Conservation (phyloP, 140 eudicot species). For the Senecio squalidus region DNA sequence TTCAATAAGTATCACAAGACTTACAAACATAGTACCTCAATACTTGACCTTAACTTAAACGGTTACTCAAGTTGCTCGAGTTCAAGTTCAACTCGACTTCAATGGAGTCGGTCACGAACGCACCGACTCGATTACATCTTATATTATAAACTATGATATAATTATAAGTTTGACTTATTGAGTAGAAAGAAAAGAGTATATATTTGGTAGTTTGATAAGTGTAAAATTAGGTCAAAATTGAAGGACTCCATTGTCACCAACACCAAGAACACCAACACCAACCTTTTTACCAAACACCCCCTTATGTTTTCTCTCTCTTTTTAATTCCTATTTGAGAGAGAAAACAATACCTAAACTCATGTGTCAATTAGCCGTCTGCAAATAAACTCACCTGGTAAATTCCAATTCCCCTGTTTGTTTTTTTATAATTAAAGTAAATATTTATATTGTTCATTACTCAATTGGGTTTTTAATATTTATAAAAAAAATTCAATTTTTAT, state of each 20-base stretch:
- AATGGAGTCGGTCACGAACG: too few species aligned
- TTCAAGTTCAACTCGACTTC: too few species aligned
- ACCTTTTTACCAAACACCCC: slow-evolving; percentile 19
- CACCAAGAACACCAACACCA: slow-evolving; percentile 19
- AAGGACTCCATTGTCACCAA: slow-evolving; percentile 23
- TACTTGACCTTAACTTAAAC: too few species aligned
- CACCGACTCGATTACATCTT: too few species aligned
- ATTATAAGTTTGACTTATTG: too few species aligned
- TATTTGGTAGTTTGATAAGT: background rate
- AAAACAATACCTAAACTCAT: slow-evolving; percentile 9
- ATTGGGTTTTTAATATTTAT: background rate
- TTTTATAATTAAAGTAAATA: background rate
- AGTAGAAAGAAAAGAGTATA: too few species aligned
- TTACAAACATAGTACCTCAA: too few species aligned
- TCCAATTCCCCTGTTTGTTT: background rate
- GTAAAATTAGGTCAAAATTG: slow-evolving; percentile 23
- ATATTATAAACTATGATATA: too few species aligned
- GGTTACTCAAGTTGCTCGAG: too few species aligned
- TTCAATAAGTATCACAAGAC: too few species aligned
- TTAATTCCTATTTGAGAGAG: slow-evolving; percentile 16
- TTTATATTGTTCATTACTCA: background rate
- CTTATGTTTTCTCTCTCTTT: slow-evolving; percentile 13
- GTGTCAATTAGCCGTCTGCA: slow-evolving; percentile 6
- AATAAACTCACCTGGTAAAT: slow-evolving; percentile 30
- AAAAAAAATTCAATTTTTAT: slow-evolving; percentile 3